Conservation (phyloP, 108 stramenopile species). For the Pseudonitzschia pungens region DNA sequence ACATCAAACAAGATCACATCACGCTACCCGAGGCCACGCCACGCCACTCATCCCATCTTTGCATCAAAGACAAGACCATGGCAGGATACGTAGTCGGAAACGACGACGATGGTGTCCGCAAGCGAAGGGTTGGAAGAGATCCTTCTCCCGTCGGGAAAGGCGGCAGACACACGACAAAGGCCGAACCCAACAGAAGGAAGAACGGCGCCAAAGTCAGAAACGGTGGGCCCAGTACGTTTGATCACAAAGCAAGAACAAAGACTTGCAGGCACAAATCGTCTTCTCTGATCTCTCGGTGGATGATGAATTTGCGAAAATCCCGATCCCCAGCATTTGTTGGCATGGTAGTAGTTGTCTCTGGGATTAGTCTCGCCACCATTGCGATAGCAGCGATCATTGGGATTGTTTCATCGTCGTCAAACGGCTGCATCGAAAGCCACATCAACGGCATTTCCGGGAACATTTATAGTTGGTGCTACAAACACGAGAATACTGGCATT, state of each 20-base stretch:
- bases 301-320: background rate
- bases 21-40: background rate
- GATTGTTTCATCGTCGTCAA: background rate
- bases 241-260: background rate
- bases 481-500: background rate
- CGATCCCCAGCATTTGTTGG: background rate
- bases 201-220: background rate
- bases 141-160: background rate
- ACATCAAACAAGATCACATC: too few species aligned
- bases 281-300: background rate
- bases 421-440: slow-evolving; percentile 10
- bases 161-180: background rate
- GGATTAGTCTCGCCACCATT: background rate
- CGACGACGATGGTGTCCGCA: background rate
- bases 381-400: background rate
- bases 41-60: background rate
- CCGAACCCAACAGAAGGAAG: background rate
- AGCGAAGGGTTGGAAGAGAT: background rate
- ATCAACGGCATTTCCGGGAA: slow-evolving; percentile 5
- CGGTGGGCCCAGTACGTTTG: background rate
- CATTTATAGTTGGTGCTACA: slow-evolving; percentile 12
- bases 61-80: background rate
- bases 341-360: background rate
- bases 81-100: background rate
- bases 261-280: background rate